Evolutionary conservation across 164 flowering plant genomes (phyloP).

Genomic region (Vitis cinerea): DNA sequence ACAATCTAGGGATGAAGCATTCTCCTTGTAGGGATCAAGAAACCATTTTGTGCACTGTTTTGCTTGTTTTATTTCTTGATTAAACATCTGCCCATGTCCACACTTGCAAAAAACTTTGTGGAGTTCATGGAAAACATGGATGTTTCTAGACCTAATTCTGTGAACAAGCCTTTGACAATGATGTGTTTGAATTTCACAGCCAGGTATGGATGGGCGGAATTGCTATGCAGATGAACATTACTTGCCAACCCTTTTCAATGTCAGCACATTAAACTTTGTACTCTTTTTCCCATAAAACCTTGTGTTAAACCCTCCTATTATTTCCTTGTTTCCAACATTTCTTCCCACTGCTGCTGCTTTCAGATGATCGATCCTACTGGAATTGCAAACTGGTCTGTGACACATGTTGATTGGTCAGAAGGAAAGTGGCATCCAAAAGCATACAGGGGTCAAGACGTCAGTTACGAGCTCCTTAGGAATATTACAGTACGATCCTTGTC

Average conservation of each 20-base stretch:
- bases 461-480: conserved; percentile 29
- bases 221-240: conserved; percentile 44
- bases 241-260: conserved; percentile 36
- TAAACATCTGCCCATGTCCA: neutral
- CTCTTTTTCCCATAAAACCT: neutral
- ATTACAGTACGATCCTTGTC: conserved; percentile 15
- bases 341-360: neutral
- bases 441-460: conserved; percentile 29
- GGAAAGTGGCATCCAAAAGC: conserved; percentile 49
- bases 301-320: neutral
- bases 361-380: conserved; percentile 44
- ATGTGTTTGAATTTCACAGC: conserved; percentile 24
- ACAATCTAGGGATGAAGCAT: too few relatives aligned
- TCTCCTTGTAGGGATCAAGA: too few relatives aligned
- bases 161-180: neutral
- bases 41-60: neutral
- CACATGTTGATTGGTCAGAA: conserved; percentile 49
- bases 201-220: conserved; percentile 34
- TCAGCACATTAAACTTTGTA: conserved; percentile 6
- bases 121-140: neutral
- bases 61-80: neutral
- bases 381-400: conserved; percentile 43
- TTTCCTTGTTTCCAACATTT: neutral
- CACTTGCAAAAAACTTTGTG: neutral
- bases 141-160: neutral